Evolutionary conservation across 2,329 filamentous ascomycete genomes (phyloP), one percentile per base, ranked within the genome.

Genomic region (Cyphellophora attinorum): DNA sequence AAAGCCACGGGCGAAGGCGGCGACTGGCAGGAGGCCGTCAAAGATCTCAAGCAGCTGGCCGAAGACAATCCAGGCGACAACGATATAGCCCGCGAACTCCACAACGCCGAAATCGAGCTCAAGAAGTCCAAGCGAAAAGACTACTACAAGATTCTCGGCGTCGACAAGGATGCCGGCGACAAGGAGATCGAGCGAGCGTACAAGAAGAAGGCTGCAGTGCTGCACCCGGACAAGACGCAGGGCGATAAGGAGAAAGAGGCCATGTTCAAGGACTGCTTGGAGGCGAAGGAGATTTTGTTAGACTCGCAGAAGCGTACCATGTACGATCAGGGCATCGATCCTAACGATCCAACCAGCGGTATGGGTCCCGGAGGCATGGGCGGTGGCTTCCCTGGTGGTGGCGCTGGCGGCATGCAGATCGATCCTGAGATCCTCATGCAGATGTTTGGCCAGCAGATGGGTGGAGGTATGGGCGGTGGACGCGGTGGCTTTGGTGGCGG

Each of bases 111-210:
- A 64, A 67, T 95, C 16, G 91, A 98, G 64, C 67, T 96, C 44
- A 98, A 98, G 78, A 96, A 96, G 79, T 83, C 82, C 58, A 82
- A 89, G 63, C 74, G 91, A 42, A 98, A 98, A 63, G 91, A 98
- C 55, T 96, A 94, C 65, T 98, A 98, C 70, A 95, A 95, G 74
- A 94, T 96, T 47, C 76, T 98, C 34, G 83, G 80, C 5, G 66
- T 98, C 6, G 68, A 81, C 38, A 96, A 95, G 69, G 81, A 88
- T 42, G 86, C 86, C 23, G 74, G 74, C 27, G 85, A 93, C 14
- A 70, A 70, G 38, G 77, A 91, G 35, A 91, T 98, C 67, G 98
- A 96, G 72, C 89, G 88, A 66, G 91, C 89, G 2, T 98, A 98
- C 67, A 79, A 89, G 47, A 94, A 91, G 62, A 72, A 94, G 54